Evolutionary conservation across 2,329 filamentous ascomycete genomes (phyloP), one percentile per base, ranked within the genome.

Genomic region (Fusarium albidum): DNA sequence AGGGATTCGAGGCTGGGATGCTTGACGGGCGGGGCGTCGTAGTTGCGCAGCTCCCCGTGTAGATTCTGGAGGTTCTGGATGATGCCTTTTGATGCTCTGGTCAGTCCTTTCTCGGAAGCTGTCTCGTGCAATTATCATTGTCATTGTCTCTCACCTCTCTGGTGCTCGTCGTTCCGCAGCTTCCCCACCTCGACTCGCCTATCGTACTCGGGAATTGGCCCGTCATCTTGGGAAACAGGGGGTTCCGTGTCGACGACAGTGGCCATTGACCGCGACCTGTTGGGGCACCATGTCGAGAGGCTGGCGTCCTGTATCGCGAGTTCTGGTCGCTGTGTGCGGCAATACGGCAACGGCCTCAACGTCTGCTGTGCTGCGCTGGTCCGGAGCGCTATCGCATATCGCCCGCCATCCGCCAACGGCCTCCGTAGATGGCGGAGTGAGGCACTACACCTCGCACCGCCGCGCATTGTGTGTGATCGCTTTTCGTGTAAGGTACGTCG

Each of bases 191-290:
- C 79, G 9, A 99, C 93, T 39, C 94, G 85, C 54, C 82, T 80
- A 71, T 97, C 89, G 73, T 99, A 99, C 73, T 98, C 94, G 60
- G 87, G 83, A 68, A 98, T 82, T 3, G 95, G 95, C 0, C 93
- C 93, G 57, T 78, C 70, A 34, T 74, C 69, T 39, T 77, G 73
- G 6, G 54, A 39, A 32, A 27, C 25, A 53, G 59, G 55, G 21
- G 21, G 21, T 21, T 61, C 63, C 15, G 44, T 41, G 12, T 58
- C 57, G 18, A 62, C 65, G 28, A 66, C 67, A 6, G 71, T 73
- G 17, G 70, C 68, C 58, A 73, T 58, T 46, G 65, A 57, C 28
- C 69, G 67, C 13, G 46, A 48, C 17, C 48, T 49, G 21, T 44
- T 48, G 9, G 26, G 21, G 7, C 55, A 59, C 35, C 52, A 41